These are phyloP conservation scores for Xylaria sp. DNA, from an alignment of 2,329 filamentous ascomycete species.

Conservation along the genomic window DNA sequence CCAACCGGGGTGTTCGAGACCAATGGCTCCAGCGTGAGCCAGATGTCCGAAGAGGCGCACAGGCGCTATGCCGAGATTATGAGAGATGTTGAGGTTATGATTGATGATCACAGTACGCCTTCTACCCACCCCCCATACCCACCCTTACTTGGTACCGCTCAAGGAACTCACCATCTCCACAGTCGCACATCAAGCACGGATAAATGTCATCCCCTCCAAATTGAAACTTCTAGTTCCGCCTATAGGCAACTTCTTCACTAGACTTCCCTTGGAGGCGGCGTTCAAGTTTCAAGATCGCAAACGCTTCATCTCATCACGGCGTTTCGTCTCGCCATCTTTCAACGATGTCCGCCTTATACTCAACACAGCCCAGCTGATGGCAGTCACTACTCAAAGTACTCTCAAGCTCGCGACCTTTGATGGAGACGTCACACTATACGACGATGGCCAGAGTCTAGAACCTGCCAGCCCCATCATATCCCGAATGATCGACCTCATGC, in stretches of 20 bases:
- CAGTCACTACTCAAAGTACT: conserved; percentile 74
- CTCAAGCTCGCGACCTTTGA: conserved; percentile 94
- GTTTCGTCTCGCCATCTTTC: conserved; percentile 95
- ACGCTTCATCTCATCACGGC: conserved; percentile 84
- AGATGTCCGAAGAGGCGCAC: conserved; percentile 81
- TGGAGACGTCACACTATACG: conserved; percentile 95
- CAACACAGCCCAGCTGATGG: conserved; percentile 94
- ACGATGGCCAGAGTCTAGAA: conserved; percentile 81
- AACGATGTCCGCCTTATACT: conserved; percentile 93
- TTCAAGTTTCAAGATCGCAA: conserved; percentile 89
- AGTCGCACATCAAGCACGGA: conserved; percentile 74
- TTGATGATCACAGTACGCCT: conserved; percentile 82
- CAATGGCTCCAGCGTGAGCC: conserved; percentile 66
- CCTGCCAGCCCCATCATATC: conserved; percentile 78
- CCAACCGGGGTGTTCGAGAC: conserved; percentile 84
- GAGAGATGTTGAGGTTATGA: conserved; percentile 87
- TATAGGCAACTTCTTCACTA: conserved; percentile 92
- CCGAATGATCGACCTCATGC: conserved; percentile 71
- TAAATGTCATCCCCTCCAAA: conserved; percentile 77
- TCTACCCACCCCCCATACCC: background rate
- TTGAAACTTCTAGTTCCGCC: conserved; percentile 89
- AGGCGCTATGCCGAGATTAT: conserved; percentile 94
- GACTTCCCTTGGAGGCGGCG: conserved; percentile 82
- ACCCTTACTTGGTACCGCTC: too few species aligned
- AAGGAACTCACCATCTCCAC: conserved; percentile 19